phyloP scores from a whole-genome alignment of 257 asterid genomes.

The Fraxinus cuspidata region DNA sequence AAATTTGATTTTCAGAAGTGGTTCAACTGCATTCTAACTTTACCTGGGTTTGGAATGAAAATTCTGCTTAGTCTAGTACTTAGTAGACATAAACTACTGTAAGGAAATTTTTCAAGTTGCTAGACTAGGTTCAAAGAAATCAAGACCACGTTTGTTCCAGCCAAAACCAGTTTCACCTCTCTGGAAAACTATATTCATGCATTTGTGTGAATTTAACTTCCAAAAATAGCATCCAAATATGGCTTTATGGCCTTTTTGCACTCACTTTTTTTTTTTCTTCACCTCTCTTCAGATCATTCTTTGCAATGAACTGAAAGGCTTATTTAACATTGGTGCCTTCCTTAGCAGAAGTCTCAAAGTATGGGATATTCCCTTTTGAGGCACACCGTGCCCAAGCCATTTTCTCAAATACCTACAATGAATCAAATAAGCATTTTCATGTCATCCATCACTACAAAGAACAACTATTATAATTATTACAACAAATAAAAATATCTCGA shows the following conservation, averaged over 20 bases:
- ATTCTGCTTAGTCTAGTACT: not conserved
- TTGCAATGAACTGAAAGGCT: constrained; percentile 93
- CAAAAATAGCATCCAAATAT: not conserved
- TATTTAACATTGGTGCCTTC: constrained; percentile 92
- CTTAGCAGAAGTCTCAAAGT: constrained; percentile 98
- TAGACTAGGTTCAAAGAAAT: not conserved
- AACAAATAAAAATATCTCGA: too few species aligned
- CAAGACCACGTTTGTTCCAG: not conserved
- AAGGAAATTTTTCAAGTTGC: not conserved
- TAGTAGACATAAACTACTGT: not conserved
- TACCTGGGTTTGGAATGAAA: not conserved
- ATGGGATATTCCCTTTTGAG: constrained; percentile 92
- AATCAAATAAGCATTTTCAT: not conserved
- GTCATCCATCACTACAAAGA: constrained; percentile 13
- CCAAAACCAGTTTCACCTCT: not conserved
- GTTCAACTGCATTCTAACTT: not conserved
- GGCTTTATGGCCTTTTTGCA: constrained; percentile 1
- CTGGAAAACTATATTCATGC: not conserved
- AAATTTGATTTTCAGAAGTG: not conserved
- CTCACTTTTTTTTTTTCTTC: constrained; percentile 98
- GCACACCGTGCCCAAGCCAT: constrained; percentile 99
- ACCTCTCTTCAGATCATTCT: constrained; percentile 82
- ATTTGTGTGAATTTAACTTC: not conserved
- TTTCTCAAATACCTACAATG: constrained; percentile 85
- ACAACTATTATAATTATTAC: not conserved